Conservation (phyloP, 2,329 filamentous ascomycete species). For the Fusarium illudens region DNA sequence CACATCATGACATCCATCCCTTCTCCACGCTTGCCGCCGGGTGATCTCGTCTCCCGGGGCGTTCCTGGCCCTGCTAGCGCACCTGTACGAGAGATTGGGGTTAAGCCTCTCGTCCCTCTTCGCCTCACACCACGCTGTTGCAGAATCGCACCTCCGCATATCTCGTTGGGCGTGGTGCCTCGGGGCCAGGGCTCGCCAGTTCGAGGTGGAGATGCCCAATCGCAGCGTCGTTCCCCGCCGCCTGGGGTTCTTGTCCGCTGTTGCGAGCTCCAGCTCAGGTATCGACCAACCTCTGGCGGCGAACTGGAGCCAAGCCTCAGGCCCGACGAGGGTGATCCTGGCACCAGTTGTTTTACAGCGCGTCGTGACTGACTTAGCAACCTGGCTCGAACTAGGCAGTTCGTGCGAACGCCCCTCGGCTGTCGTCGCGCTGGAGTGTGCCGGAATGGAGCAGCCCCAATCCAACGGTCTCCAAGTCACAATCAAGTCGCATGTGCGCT, state of each 20-base stretch:
- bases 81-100: constrained; percentile 29
- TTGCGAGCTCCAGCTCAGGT: constrained; percentile 6
- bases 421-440: constrained; percentile 26
- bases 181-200: neutral
- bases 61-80: constrained; percentile 32
- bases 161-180: constrained; percentile 6
- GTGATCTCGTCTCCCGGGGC: constrained; percentile 28
- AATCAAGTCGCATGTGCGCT: constrained; percentile 26
- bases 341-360: constrained; percentile 23
- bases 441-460: constrained; percentile 10
- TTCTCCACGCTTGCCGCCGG: constrained; percentile 39
- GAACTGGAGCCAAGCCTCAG: constrained; percentile 21
- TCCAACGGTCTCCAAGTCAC: constrained; percentile 22
- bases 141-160: constrained; percentile 13
- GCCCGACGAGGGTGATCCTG: constrained; percentile 23
- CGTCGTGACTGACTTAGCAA: constrained; percentile 35
- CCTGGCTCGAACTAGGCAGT: constrained; percentile 40
- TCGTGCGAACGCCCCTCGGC: constrained; percentile 38
- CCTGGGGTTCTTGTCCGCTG: constrained; percentile 1
- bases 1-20: constrained; percentile 24
- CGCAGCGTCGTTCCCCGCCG: constrained; percentile 5
- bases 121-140: constrained; percentile 28
- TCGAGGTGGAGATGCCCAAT: constrained; percentile 6
- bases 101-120: constrained; percentile 6
- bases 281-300: constrained; percentile 11